A percentile compares a stretch with the other conserved stretches of the same genome.
Conservation (phyloP, 164 flowering plant species). For the Piper betle region DNA sequence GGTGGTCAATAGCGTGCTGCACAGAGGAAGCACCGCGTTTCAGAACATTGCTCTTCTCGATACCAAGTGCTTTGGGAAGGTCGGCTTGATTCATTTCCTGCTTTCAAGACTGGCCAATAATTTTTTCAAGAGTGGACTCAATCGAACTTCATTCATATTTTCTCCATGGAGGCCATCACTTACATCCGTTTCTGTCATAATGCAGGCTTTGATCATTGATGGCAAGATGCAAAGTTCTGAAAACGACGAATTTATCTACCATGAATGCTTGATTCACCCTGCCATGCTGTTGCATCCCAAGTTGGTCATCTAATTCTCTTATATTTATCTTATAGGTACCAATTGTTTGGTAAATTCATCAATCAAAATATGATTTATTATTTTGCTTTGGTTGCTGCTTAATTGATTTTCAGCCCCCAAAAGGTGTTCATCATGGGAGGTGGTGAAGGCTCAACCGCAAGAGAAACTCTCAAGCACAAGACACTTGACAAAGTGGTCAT, state of each 20-base stretch:
- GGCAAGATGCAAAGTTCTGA: conserved; percentile 95
- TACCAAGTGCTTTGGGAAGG: conserved; percentile 87
- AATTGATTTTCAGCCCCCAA: conserved; percentile 39
- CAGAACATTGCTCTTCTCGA: conserved; percentile 76
- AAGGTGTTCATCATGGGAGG: conserved; percentile 88
- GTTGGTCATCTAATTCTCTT: conserved; percentile 17
- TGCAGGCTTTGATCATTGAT: conserved; percentile 47
- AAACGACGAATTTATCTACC: conserved; percentile 69
- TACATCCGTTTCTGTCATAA: neutral
- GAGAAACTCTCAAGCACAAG: conserved; percentile 66
- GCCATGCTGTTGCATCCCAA: conserved; percentile 58
- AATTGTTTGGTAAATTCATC: neutral
- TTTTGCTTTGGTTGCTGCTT: neutral
- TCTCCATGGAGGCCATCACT: too few relatives aligned
- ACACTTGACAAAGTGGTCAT: conserved; percentile 59
- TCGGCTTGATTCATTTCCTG: conserved; percentile 1
- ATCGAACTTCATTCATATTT: neutral
- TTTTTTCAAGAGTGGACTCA: neutral
- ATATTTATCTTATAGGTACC: too few relatives aligned
- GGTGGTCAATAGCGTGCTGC: conserved; percentile 29
- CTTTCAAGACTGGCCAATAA: neutral
- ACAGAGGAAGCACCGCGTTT: conserved; percentile 43
- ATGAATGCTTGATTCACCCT: conserved; percentile 81
- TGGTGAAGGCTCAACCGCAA: conserved; percentile 89
- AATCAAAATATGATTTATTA: neutral